These are phyloP conservation scores for Psidium guajava DNA, from an alignment of 345 rosid species.

Conservation along the genomic window DNA sequence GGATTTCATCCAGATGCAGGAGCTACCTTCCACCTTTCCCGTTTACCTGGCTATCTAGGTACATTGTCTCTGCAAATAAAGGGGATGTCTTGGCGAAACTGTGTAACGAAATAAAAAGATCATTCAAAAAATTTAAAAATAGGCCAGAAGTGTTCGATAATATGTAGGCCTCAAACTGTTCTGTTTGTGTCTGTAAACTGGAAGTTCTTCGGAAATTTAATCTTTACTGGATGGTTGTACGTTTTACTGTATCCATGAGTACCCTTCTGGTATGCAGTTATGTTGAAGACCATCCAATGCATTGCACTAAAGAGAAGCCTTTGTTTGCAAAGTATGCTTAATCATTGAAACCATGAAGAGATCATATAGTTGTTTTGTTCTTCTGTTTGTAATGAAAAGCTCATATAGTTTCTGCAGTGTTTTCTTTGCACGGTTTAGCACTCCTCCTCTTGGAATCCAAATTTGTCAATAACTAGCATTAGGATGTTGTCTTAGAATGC, in stretches of 20 bases:
- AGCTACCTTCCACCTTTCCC: constrained; percentile 83
- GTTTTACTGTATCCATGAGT: background rate
- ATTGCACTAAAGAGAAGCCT: background rate
- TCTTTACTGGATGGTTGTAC: background rate
- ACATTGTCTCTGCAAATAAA: background rate
- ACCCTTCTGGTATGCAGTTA: background rate
- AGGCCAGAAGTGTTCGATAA: background rate
- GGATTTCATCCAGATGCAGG: constrained; percentile 95
- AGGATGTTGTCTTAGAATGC: background rate
- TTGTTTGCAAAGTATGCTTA: background rate
- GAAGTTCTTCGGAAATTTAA: background rate
- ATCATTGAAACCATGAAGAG: background rate
- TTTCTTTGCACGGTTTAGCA: background rate
- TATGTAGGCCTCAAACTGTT: background rate
- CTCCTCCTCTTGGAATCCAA: background rate
- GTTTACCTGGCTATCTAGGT: constrained; percentile 84
- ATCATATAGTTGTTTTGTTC: background rate
- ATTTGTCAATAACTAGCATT: background rate
- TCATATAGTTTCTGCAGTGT: background rate
- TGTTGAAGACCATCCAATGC: background rate
- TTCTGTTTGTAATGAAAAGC: background rate
- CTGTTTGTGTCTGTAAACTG: background rate
- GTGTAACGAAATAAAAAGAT: background rate
- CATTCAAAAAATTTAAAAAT: background rate
- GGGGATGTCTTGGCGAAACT: background rate